phyloP scores from a whole-genome alignment of 768 basidiomycete species.

The Cubamyces sp. region DNA sequence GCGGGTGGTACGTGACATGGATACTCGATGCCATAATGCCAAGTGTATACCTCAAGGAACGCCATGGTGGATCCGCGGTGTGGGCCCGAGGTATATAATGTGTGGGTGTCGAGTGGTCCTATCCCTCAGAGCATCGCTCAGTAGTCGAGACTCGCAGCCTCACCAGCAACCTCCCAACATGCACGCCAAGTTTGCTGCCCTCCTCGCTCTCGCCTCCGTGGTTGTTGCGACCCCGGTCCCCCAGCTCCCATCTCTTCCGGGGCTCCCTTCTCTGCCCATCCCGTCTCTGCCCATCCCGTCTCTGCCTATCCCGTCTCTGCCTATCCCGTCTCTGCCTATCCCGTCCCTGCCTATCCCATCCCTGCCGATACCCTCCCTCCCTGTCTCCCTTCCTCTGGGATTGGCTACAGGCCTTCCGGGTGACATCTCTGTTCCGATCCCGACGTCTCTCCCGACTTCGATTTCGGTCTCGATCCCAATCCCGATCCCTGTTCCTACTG shows the following conservation, averaged over 20 bases:
- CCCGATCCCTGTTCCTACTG: slow-evolving; percentile 1
- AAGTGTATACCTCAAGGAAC: not conserved
- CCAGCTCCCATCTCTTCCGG: not conserved
- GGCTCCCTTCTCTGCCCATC: slow-evolving; percentile 5
- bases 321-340: not conserved
- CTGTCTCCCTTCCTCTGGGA: not conserved
- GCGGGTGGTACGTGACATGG: not conserved
- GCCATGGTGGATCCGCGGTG: not conserved
- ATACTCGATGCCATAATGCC: not conserved
- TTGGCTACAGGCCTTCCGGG: slow-evolving; percentile 1
- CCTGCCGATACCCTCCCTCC: not conserved
- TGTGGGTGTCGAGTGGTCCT: not conserved
- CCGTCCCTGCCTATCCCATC: not conserved
- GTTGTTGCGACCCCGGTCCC: slow-evolving; percentile 16
- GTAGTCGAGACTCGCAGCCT: not conserved
- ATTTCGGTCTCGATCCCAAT: not conserved
- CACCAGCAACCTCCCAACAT: slow-evolving; percentile 3
- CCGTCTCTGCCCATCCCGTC: not conserved
- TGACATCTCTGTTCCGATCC: not conserved
- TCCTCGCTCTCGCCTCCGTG: slow-evolving; percentile 16
- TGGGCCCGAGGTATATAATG: slow-evolving; percentile 7
- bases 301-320: not conserved
- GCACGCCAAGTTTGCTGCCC: slow-evolving; percentile 16
- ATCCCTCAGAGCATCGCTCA: slow-evolving; percentile 14
- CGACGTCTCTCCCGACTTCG: not conserved